Conservation (phyloP, 1,284 basidiomycete genomes). For the Sporisorium sorghi region DNA sequence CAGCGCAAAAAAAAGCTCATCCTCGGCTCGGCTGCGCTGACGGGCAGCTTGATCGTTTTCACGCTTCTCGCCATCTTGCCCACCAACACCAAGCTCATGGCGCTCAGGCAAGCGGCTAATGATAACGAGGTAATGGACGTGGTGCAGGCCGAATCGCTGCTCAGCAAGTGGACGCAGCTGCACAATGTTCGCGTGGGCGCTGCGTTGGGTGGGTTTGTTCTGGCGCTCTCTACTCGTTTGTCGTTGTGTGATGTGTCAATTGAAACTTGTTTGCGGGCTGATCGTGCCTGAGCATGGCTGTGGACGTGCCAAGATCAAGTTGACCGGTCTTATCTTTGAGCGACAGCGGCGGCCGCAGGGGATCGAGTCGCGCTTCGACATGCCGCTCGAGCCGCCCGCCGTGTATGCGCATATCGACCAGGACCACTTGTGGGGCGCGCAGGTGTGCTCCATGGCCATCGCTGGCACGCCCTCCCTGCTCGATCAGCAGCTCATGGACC, state of each 20-base stretch:
- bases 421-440: constrained; percentile 21
- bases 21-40: constrained; percentile 27
- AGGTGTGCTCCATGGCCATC: constrained; percentile 37
- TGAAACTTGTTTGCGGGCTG: too few relatives aligned
- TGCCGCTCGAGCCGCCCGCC: constrained; percentile 31
- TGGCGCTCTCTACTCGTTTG: constrained; percentile 32
- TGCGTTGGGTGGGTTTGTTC: constrained; percentile 23
- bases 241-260: constrained; percentile 12
- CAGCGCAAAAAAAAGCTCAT: constrained; percentile 22
- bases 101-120: constrained; percentile 25
- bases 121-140: constrained; percentile 26
- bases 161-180: constrained; percentile 30
- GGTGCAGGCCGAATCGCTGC: constrained; percentile 16
- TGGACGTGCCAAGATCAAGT: background rate
- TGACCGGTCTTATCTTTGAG: constrained; percentile 11
- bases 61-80: constrained; percentile 30
- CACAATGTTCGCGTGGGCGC: constrained; percentile 40
- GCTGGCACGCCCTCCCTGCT: constrained; percentile 22
- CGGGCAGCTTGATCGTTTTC: constrained; percentile 22
- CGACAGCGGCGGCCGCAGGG: constrained; percentile 28
- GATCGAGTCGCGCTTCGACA: constrained; percentile 28
- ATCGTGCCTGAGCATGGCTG: too few relatives aligned
- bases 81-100: constrained; percentile 33
- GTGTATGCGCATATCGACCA: constrained; percentile 37
- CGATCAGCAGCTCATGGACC: background rate